Evolutionary conservation across 2,329 filamentous ascomycete species (phyloP), one percentile per base, ranked within the genome.

Genomic region (Colletotrichum sp.): DNA sequence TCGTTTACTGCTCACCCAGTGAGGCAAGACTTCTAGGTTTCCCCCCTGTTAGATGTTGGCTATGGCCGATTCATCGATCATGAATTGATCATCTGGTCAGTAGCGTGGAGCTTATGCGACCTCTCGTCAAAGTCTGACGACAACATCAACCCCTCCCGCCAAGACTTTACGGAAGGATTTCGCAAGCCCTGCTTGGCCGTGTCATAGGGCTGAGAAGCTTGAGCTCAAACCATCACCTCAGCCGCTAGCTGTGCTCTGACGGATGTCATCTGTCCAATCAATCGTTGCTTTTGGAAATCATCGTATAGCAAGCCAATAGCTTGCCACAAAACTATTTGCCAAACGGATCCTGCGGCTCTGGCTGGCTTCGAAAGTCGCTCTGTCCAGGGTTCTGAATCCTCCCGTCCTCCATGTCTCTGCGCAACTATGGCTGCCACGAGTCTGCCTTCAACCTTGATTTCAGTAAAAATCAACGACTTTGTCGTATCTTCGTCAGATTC

Each of bases 221-320:
- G 52, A 39, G 34, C 28, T 12, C 39, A 30, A 26, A 59, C 67
- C 36, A 44, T 59, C 32, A 34, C 59, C 55, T 59, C 34, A 32
- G 64, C 24, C 44, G 16, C 64, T 69, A 68, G 57, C 64, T 68
- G 28, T 76, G 34, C 59, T 32, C 64, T 18, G 44, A 49, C 18
- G 21, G 28, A 30, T 34, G n/a, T 28, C 52, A 10, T 32, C 21
- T 26, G 44, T 13, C 74, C 74, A 76, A 76, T 69, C 64, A 76
- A 30, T 9, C 26, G n/a, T 30, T 49, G 39, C 18, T 30, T 44
- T 59, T 26, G 36, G 59, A 16, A 60, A 39, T 6, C 18, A 49
- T 76, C 70, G 74, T 76, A 76, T 68, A 73, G 59, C 59, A 69
- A 49, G 24, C 65, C 74, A 76, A 74, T 76, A 15, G 34, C 55